A percentile compares a stretch with the other conserved stretches of the same genome.
Conservation (phyloP, 1,284 basidiomycete genomes). For the Irpex sp. region DNA sequence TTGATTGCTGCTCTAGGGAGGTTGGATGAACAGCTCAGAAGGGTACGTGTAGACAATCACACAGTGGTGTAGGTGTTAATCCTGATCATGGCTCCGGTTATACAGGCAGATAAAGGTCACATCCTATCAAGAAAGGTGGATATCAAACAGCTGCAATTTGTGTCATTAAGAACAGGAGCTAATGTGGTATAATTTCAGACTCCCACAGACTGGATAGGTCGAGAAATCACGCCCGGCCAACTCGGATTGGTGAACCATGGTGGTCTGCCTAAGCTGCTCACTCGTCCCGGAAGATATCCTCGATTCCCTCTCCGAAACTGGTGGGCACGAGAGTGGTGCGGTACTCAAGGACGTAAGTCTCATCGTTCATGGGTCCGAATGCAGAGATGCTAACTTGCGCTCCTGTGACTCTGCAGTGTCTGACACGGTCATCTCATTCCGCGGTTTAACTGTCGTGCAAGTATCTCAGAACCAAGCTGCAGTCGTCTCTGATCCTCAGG, state of each 20-base stretch:
- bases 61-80: neutral
- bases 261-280: constrained; percentile 70
- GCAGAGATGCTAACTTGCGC: neutral
- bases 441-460: constrained; percentile 74
- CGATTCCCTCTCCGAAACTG: constrained; percentile 72
- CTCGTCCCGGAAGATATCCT: constrained; percentile 71
- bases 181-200: constrained; percentile 25
- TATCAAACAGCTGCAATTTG: neutral
- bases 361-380: neutral
- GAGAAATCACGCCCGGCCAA: constrained; percentile 61
- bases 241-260: constrained; percentile 75
- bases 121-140: constrained; percentile 39
- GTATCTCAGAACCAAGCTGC: constrained; percentile 80
- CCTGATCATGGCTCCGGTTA: too few species aligned
- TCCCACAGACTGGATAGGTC: constrained; percentile 67
- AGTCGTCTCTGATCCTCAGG: constrained; percentile 72
- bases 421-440: constrained; percentile 74
- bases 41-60: constrained; percentile 32
- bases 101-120: constrained; percentile 48
- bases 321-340: constrained; percentile 72
- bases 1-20: constrained; percentile 61
- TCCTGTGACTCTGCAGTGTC: constrained; percentile 45
- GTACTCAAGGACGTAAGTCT: constrained; percentile 63
- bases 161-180: too few species aligned
- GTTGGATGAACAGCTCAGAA: constrained; percentile 54